Base-by-base conservation (phyloP, 139 green algal species). In the Tetradesmus obliquus region DNA sequence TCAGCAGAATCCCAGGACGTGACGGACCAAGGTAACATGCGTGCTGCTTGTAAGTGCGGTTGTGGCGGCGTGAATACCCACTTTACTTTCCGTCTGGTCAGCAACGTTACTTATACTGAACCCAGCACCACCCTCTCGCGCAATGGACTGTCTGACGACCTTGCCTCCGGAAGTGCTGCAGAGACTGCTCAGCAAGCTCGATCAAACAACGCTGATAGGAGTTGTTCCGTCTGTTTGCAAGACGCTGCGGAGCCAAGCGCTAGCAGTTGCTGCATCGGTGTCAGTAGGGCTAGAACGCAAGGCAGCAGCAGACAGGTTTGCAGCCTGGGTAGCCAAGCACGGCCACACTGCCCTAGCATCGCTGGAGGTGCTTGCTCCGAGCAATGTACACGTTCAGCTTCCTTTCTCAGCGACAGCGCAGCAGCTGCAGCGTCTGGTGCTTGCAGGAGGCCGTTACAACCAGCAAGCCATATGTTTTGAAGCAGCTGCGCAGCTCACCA, bases 221-320 rank as follows among this genome's bases (percentile, higher is more conserved):
- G 55, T 69, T n/a, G 81, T 55, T 1, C 55, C 81, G 66, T n/a
- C 45, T 22, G 81, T 86, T n/a, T 86, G 81, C 81, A 86, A n/a
- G 15, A 13, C 45, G 5, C 22, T 54, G 81, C 13, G 45, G 5
- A 5, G 66, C 8, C 45, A 54, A 45, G 51, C 81, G 10, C 22
- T 60, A 32, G 22, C 55, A 12, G 81, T 55, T 6, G 45, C 55
- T 32, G 22, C 32, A 86, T n/a, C 54, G 45, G 45, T 86, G 13
- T 66, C 66, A 24, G 15, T 76, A 19, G 17, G n/a, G 10, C 45
- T 86, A 7, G 1, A 51, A 8, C 45, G 66, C 7, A 13, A 86
- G 55, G 15, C 2, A 69, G 20, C 45, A 57, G 32, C 19, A 86
- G 10, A 32, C 19, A n/a, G 24, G 2, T 32, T 55, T 86, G 81